Evolutionary conservation across 164 flowering plant genomes (phyloP), one percentile per base, ranked within the genome.

Genomic region (Kalanchoe fedtschenkoi): DNA sequence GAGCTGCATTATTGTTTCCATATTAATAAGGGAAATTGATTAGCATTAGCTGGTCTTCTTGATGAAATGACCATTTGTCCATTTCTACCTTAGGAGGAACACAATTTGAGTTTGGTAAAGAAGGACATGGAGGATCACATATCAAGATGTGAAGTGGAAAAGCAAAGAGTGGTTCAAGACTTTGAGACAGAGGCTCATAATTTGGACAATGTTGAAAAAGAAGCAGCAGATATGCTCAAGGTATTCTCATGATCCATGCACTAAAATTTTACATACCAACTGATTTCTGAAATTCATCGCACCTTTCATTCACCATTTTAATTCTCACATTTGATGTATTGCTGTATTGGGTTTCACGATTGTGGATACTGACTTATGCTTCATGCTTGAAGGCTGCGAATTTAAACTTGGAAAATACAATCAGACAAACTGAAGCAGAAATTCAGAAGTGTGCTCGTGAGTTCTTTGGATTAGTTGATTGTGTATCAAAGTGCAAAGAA

Each of bases 401-500:
- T 34, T 47, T 65, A 44, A 76, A 73, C 74, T 69, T 80, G 72
- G 77, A 88, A 65, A 86, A 83, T 70, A 74, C 72, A 51, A 68
- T 65, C 17, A 68, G 42, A 59, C 80, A 74, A 70, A 75, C 69
- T 53, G 88, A 87, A 42, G 84, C 81, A 61, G 89, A 82, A 73
- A 72, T 74, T 38, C 87, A 85, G 65, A 33, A 58, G 64, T 76
- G 84, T 66, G 91, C 84, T 47, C 37, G 59, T 46, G 86, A 85
- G 63, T 83, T 87, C 53, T 75, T 87, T 57, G 62, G 69, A 5
- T 29, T 88, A 73, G 68, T 87, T 34, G 95, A 93, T 72, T 62
- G 79, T 9, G 78, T 88, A 35, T 78, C 95, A 33, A 77, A 76
- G 66, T 72, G 75, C 70, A 88, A 93, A 69, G 99, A 93, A 64